Evolutionary conservation across 352 stramenopile genomes (phyloP), one percentile per base, ranked within the genome.

Genomic region (Phytopythium kandeliae): DNA sequence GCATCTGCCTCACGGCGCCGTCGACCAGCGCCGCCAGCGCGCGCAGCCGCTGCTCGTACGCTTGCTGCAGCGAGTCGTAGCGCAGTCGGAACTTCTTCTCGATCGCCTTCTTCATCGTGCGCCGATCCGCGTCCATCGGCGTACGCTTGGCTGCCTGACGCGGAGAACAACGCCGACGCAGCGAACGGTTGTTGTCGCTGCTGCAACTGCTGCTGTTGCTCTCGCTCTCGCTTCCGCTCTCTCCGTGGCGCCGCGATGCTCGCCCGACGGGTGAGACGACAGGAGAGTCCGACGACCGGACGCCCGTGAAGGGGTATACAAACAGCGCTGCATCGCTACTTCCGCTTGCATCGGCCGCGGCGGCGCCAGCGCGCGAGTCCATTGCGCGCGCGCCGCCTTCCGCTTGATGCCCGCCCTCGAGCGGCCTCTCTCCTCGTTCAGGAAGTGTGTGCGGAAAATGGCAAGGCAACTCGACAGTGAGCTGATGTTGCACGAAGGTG

Each of bases 51-150:
- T 81, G 72, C 54, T 92, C 81, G 35, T 92, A 92, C 17, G 76
- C 74, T 17, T 75, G 62, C 41, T 92, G 78, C 25, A 92, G 61
- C n/a, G 71, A 62, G 15, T 69, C 38, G 56, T 92, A 92, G 4
- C 81, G 81, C 34, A 81, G 58, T 12, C 70, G 65, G 48, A 89
- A 92, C 56, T 87, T 89, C 48, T 78, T 73, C 63, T 91, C 78
- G 10, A 76, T 65, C 12, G 63, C 68, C 35, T 71, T 75, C 54
- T 84, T 84, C 37, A 78, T 54, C 37, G 81, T 65, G 48, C 64
- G 58, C n/a, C 54, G 51, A 8, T 54, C 43, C 19, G 58, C 45
- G 21, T 43, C 19, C 13, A 16, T 46, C 21, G 41, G 2, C 22
- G 8, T 22, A 6, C 19, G 24, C 17, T 46, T 31, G 12, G 3